Base-by-base conservation (phyloP, 768 basidiomycete species). In the Lentinula boryana region DNA sequence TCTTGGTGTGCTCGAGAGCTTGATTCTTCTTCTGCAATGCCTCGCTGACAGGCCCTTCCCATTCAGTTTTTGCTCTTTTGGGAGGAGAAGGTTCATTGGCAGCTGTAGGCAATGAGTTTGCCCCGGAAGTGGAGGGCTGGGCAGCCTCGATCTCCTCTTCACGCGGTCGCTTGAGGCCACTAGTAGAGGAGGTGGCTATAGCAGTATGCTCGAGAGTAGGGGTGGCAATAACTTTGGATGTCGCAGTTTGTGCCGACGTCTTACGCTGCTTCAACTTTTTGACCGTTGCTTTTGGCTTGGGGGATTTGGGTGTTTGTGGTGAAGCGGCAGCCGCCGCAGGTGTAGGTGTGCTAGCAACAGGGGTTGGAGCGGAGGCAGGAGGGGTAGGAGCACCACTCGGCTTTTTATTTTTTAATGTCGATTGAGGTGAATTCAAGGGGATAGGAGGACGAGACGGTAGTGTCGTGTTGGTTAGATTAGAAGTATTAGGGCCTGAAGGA, bases 21-120 rank as follows among this genome's bases (percentile, higher is more conserved):
- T 78, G 78, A 5, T 70, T 70, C 67, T 78, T 79, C 66, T 75
- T 75, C 64, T 70, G 67, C 58, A 83, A 67, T 27, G 75, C 78
- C 46, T 87, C 84, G 63, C 75, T 84, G 15, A 80, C 74, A 27
- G 81, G 76, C 8, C 82, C 81, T 51, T 88, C 87, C 84, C 85
- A 89, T 58, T 91, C 88, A 21, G 81, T 83, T 77, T 87, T 89
- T 53, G 73, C 68, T 51, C 87, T 84, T 74, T 91, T 91, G 13
- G 89, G 86, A 5, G 88, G 85, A 6, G 87, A 88, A 6, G 82
- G 83, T 58, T 84, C 81, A 63, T 76, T 78, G 3, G 70, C 71
- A 13, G 72, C 71, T 56, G 63, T 64, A 49, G 70, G 60, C 33
- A 66, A 61, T 12, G 69, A 60, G 55, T 62, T 65, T 43, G 72